Base-by-base conservation (phyloP, 2,329 filamentous ascomycete species). In the Trichoderma simmonsii region DNA sequence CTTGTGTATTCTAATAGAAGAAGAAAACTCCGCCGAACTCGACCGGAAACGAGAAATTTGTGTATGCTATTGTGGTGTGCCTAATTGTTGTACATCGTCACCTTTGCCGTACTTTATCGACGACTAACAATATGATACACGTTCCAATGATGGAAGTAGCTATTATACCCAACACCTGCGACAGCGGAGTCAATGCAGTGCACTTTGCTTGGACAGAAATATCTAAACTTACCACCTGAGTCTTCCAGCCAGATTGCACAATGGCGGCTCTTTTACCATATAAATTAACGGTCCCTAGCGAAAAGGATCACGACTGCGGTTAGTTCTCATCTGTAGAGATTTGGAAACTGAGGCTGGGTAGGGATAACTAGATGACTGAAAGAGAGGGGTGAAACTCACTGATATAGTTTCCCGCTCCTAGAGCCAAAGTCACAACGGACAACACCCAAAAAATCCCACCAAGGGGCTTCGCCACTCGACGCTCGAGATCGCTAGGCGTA, bases 221-320 rank as follows among this genome's bases (percentile, higher is more conserved):
- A 28, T 56, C 11, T 18, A 64, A n/a, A 64, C 85, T 74, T 78
- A 97, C 92, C 56, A 91, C 81, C 80, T 98, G 95, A 48, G 96
- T 98, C 82, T 94, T 95, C 92, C 93, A 96, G 1, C 96, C 96
- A 34, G 90, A 92, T 83, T 99, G 96, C 51, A 99, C 96, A 74
- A 98, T 87, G 0, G 96, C 96, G 30, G 87, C 87, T 75, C 91
- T 89, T 51, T 88, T 86, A 76, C 92, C 92, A 80, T 97, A 99
- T 79, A 93, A 91, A 76, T 92, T 92, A 28, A 98, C 83, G 0
- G 90, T 91, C 77, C 90, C 87, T 89, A 15, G 11, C 21, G n/a
- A 24, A 28, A 34, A 7, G 21, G 24, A 61, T 12, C 3, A 39
- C 30, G 34, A 18, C 21, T n/a, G 11, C 6, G 6, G 28, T 74